phyloP scores from a whole-genome alignment of 495 filamentous ascomycete genomes.

The Penicillium ochrochloron region DNA sequence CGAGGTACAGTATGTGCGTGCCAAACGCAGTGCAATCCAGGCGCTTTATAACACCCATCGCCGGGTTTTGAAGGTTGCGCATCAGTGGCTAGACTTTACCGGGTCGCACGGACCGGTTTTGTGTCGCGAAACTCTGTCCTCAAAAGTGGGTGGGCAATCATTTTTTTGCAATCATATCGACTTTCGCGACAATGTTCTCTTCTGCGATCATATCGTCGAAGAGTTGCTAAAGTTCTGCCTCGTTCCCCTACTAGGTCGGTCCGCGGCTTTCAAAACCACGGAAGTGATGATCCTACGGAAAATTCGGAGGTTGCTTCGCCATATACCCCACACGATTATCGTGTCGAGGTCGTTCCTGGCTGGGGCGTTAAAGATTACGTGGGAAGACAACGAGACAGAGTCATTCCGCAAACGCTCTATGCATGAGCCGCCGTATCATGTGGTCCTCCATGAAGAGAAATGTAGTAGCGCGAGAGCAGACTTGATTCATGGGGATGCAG shows the following conservation, averaged over 20 bases:
- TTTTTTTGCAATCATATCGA: not conserved
- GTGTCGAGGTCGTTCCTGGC: not conserved
- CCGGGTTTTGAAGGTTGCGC: too few relatives aligned
- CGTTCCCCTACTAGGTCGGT: not conserved
- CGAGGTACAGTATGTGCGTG: too few relatives aligned
- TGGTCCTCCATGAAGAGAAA: too few relatives aligned
- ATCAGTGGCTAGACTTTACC: too few relatives aligned
- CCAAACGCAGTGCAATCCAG: too few relatives aligned
- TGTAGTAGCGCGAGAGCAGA: too few relatives aligned
- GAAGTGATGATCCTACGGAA: not conserved
- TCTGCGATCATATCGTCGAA: constrained; percentile 4
- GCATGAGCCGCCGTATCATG: not conserved
- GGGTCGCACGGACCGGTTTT: too few relatives aligned
- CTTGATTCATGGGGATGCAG: too few relatives aligned
- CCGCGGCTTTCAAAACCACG: not conserved
- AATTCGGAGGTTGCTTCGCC: not conserved
- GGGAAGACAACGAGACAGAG: constrained; percentile 7
- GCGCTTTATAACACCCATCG: too few relatives aligned
- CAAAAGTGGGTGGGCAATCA: not conserved
- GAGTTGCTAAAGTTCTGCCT: not conserved
- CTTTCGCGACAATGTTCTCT: not conserved
- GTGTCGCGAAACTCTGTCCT: too few relatives aligned
- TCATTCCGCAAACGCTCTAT: constrained; percentile 1
- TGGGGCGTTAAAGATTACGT: not conserved
- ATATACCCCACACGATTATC: not conserved